phyloP scores from a whole-genome alignment of 148 eudicot species.

The Cornus controversa region DNA sequence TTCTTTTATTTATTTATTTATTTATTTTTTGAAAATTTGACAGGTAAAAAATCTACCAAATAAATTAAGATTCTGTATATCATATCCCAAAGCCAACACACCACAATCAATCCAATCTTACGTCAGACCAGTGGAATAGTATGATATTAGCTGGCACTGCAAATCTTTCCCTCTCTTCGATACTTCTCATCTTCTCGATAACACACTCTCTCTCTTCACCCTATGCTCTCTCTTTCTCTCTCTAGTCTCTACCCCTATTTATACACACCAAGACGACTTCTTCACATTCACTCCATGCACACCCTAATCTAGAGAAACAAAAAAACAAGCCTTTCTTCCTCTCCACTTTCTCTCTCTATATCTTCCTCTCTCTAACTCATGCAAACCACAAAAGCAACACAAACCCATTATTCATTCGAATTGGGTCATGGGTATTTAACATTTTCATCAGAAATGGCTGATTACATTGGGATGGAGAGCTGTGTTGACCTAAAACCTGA shows the following conservation, averaged over 20 bases:
- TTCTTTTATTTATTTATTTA: background rate
- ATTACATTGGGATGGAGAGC: slow-evolving; percentile 35
- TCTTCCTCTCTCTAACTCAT: background rate
- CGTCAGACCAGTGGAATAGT: slow-evolving; percentile 4
- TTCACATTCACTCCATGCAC: background rate
- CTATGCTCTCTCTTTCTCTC: background rate
- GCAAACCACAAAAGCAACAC: background rate
- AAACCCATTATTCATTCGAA: background rate
- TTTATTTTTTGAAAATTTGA: background rate
- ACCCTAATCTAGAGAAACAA: background rate
- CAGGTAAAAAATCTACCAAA: background rate
- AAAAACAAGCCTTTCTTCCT: background rate
- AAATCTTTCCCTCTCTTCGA: slow-evolving; percentile 26
- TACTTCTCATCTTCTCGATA: slow-evolving; percentile 18
- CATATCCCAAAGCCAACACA: background rate
- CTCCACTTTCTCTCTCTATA: background rate
- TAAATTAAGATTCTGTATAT: background rate
- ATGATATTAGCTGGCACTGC: slow-evolving; percentile 27
- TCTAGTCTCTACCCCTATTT: slow-evolving; percentile 3
- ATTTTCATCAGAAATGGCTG: slow-evolving; percentile 16
- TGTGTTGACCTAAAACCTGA: slow-evolving; percentile 18
- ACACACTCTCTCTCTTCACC: slow-evolving; percentile 3
- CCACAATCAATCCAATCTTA: background rate
- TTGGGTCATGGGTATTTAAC: background rate
- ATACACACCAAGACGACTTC: slow-evolving; percentile 5